Conservation (phyloP, 495 filamentous ascomycete genomes). For the Podospora bellae-mahoneyi region DNA sequence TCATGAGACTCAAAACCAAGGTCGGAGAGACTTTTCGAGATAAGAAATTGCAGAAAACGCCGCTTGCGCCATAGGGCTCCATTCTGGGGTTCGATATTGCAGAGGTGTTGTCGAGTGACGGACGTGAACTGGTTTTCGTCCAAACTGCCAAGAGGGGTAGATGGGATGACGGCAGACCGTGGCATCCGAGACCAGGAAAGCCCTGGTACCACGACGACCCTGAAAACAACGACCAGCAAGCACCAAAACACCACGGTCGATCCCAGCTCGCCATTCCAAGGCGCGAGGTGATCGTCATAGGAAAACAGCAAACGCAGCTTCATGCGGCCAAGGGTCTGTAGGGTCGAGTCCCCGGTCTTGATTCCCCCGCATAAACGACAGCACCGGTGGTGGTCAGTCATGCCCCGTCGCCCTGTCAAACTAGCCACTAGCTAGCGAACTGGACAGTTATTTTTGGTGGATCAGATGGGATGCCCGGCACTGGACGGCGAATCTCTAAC, state of each 20-base stretch:
- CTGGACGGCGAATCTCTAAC: background rate
- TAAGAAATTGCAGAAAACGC: background rate
- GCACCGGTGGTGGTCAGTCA: background rate
- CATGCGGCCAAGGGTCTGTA: background rate
- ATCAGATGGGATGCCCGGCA: background rate
- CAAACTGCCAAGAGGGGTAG: background rate
- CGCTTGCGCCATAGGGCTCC: slow-evolving; percentile 9
- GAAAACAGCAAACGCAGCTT: background rate
- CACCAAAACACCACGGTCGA: background rate
- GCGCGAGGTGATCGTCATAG: background rate
- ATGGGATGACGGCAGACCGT: slow-evolving; percentile 6
- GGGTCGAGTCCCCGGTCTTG: background rate
- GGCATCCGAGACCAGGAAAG: slow-evolving; percentile 1
- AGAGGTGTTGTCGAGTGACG: background rate
- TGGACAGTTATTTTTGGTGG: slow-evolving; percentile 1
- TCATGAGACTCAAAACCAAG: background rate
- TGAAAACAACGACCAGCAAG: background rate
- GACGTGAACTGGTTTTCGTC: slow-evolving; percentile 7
- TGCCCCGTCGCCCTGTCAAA: background rate
- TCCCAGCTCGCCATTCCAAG: background rate
- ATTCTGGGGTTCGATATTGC: background rate
- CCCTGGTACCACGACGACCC: background rate
- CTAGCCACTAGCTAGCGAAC: background rate
- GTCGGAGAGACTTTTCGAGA: background rate
- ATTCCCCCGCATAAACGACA: background rate